Conservation (phyloP, 257 asterid species). For the Nemophila menziesii region DNA sequence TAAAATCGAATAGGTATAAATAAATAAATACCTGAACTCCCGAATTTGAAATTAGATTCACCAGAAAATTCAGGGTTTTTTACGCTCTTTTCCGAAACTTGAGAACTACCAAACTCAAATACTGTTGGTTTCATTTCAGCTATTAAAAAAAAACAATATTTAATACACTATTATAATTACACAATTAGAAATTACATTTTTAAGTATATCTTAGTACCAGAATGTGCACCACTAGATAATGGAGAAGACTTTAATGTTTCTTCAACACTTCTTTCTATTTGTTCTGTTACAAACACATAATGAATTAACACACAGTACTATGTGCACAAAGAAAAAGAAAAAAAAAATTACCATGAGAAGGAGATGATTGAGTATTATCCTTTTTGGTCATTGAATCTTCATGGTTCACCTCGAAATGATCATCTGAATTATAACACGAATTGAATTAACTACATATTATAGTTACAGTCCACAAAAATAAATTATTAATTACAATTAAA, state of each 20-base stretch:
- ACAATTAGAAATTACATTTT: not conserved
- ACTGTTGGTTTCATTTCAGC: conserved; percentile 14
- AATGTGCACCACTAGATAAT: not conserved
- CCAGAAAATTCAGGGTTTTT: conserved; percentile 13
- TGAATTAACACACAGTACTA: not conserved
- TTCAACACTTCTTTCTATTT: not conserved
- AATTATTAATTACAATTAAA: not conserved
- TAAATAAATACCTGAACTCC: conserved; percentile 20
- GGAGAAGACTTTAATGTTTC: not conserved
- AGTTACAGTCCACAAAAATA: not conserved
- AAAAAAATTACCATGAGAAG: not conserved
- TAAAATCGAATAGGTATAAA: not conserved
- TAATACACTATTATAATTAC: not conserved
- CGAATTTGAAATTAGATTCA: conserved; percentile 14
- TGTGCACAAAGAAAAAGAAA: not conserved
- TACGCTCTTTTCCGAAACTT: conserved; percentile 13
- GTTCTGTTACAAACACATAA: not conserved
- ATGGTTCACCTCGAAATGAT: not conserved
- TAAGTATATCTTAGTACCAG: not conserved
- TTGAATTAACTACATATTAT: not conserved
- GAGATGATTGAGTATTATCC: not conserved
- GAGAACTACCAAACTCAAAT: conserved; percentile 14
- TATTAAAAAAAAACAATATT: conserved; percentile 4
- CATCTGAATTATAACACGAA: not conserved
- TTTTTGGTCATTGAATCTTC: not conserved